Evolutionary conservation across 352 stramenopile species (phyloP).

Genomic region (Pilasporangium apinafurcum): DNA sequence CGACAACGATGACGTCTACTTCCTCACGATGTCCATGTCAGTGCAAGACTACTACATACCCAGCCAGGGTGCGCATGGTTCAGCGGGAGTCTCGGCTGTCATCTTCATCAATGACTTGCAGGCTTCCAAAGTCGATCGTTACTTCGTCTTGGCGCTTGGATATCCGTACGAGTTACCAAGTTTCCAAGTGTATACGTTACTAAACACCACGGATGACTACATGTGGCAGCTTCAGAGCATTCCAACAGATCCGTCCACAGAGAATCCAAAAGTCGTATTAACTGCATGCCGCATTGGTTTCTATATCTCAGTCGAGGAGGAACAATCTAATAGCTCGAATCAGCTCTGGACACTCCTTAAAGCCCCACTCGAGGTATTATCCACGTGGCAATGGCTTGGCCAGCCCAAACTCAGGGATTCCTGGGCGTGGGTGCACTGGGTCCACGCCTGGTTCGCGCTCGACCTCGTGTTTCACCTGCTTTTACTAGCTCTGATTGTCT

Average conservation of each 20-base stretch:
- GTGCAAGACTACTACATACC: constrained; percentile 12
- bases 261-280: neutral
- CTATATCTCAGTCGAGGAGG: constrained; percentile 1
- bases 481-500: constrained; percentile 3
- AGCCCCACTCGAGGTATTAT: constrained; percentile 4
- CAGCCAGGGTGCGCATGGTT: constrained; percentile 1
- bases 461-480: constrained; percentile 6
- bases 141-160: constrained; percentile 7
- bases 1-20: constrained; percentile 7
- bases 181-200: constrained; percentile 5
- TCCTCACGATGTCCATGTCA: constrained; percentile 9
- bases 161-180: constrained; percentile 7
- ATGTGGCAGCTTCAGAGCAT: constrained; percentile 10
- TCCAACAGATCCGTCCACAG: neutral
- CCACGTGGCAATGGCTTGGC: neutral
- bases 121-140: neutral
- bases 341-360: constrained; percentile 3
- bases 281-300: constrained; percentile 8
- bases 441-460: constrained; percentile 10
- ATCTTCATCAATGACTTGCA: constrained; percentile 11
- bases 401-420: constrained; percentile 2
- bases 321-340: constrained; percentile 9
- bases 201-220: constrained; percentile 1
- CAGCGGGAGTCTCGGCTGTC: constrained; percentile 4
- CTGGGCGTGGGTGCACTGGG: constrained; percentile 16